Conservation (phyloP, 2,329 filamentous ascomycete genomes). For the Peltaster fructicola region DNA sequence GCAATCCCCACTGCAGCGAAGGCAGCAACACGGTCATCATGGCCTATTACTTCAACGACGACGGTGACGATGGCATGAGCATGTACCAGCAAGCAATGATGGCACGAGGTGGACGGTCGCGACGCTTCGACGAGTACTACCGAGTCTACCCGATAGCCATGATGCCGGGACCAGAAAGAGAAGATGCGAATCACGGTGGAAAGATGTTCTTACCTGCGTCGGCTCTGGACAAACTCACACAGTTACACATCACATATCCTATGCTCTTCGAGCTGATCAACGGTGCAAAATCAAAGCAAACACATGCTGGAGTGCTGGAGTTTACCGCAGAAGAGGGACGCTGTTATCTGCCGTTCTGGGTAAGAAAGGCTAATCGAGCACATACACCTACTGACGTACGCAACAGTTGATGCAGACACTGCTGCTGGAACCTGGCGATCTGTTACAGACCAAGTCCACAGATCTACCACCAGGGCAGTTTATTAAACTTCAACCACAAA, state of each 20-base stretch:
- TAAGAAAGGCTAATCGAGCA: conserved; percentile 26
- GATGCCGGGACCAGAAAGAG: conserved; percentile 76
- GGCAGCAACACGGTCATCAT: too few species aligned
- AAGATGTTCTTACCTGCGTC: conserved; percentile 97
- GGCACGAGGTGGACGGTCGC: conserved; percentile 33
- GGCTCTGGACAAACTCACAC: conserved; percentile 88
- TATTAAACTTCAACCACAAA: conserved; percentile 94
- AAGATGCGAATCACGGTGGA: conserved; percentile 84
- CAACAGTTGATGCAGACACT: conserved; percentile 77
- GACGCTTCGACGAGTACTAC: conserved; percentile 96
- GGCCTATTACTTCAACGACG: conserved; percentile 30
- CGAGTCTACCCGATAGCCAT: conserved; percentile 91
- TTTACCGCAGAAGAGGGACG: conserved; percentile 96
- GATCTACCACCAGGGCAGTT: conserved; percentile 77
- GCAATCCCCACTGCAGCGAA: too few species aligned
- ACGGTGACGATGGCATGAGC: conserved; percentile 35
- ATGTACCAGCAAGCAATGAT: conserved; percentile 38
- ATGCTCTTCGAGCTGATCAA: conserved; percentile 95
- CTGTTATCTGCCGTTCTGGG: conserved; percentile 88
- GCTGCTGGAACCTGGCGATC: conserved; percentile 73
- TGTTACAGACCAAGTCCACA: conserved; percentile 88
- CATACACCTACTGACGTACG: conserved; percentile 6
- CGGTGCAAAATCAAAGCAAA: conserved; percentile 59
- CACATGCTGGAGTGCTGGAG: conserved; percentile 88
- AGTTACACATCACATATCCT: conserved; percentile 90